Percentiles rank a stretch among this genome's conserved stretches.
phyloP scores from a whole-genome alignment of 2,329 filamentous ascomycete genomes.

The Aspergillus ustus region DNA sequence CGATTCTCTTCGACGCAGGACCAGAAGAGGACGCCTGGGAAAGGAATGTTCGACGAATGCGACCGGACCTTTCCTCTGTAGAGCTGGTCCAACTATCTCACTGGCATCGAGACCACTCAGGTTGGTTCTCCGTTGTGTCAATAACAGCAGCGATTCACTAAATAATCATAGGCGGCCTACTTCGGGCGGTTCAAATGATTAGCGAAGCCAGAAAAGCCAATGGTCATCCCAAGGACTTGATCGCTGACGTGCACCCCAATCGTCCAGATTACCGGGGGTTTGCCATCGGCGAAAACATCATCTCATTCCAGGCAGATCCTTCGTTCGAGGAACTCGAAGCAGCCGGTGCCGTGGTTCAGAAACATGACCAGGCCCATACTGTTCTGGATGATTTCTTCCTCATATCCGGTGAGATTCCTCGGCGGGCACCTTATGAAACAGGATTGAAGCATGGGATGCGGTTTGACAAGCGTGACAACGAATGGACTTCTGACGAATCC shows the following conservation, averaged over 20 bases:
- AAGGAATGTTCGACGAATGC: constrained; percentile 53
- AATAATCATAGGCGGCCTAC: constrained; percentile 49
- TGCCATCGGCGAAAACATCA: constrained; percentile 42
- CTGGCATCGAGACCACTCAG: constrained; percentile 62
- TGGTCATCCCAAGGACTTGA: constrained; percentile 32
- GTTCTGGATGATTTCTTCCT: constrained; percentile 57
- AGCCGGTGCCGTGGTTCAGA: constrained; percentile 48
- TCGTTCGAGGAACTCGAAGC: constrained; percentile 53
- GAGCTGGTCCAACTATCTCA: constrained; percentile 57
- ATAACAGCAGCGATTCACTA: neutral
- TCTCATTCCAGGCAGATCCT: constrained; percentile 60
- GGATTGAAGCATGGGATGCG: constrained; percentile 53
- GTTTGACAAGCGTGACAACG: constrained; percentile 43
- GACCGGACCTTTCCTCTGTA: constrained; percentile 48
- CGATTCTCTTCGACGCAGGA: constrained; percentile 59
- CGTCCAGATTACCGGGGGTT: constrained; percentile 58
- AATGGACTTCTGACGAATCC: constrained; percentile 55
- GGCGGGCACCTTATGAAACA: constrained; percentile 55
- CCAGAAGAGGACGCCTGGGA: constrained; percentile 59
- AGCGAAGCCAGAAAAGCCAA: constrained; percentile 43
- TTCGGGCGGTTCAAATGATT: constrained; percentile 55
- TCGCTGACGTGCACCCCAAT: constrained; percentile 58
- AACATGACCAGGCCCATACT: constrained; percentile 47
- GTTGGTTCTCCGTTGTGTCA: constrained; percentile 29
- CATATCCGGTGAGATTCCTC: constrained; percentile 59